Conservation (phyloP, 2,329 filamentous ascomycete genomes). For the Trichoderma breve region DNA sequence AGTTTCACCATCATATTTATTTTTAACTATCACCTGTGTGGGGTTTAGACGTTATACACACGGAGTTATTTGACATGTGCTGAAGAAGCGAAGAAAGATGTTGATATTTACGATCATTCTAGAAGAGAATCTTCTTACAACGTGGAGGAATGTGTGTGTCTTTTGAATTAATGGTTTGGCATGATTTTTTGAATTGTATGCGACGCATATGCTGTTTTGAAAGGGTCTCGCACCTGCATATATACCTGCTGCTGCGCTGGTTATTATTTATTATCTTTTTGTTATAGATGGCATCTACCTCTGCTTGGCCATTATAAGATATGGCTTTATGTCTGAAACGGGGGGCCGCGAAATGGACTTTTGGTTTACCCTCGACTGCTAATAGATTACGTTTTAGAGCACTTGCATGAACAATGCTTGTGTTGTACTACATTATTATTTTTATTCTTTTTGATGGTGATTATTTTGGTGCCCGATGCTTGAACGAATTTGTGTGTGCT, state of each 20-base stretch:
- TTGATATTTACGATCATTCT: neutral
- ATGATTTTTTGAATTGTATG: neutral
- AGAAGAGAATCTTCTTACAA: neutral
- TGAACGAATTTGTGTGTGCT: neutral
- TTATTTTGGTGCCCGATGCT: neutral
- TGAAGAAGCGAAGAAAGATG: neutral
- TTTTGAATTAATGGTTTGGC: neutral
- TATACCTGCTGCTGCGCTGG: slow-evolving; percentile 17
- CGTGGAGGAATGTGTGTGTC: neutral
- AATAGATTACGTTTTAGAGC: slow-evolving; percentile 10
- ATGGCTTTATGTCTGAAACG: neutral
- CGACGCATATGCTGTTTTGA: neutral
- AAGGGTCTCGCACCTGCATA: slow-evolving; percentile 10
- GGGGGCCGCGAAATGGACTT: no score
- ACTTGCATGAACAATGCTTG: slow-evolving; percentile 3
- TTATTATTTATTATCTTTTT: neutral
- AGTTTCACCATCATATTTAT: slow-evolving; percentile 7
- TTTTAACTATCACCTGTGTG: neutral
- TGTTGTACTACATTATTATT: neutral
- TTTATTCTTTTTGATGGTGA: slow-evolving; percentile 2
- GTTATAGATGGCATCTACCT: slow-evolving; percentile 10
- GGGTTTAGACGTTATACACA: slow-evolving; percentile 1
- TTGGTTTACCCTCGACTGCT: neutral
- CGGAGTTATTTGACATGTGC: slow-evolving; percentile 2
- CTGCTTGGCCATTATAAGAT: neutral